Evolutionary conservation across 257 asterid genomes (phyloP), one percentile per base, ranked within the genome.

Genomic region (Solanum chmielewskii): DNA sequence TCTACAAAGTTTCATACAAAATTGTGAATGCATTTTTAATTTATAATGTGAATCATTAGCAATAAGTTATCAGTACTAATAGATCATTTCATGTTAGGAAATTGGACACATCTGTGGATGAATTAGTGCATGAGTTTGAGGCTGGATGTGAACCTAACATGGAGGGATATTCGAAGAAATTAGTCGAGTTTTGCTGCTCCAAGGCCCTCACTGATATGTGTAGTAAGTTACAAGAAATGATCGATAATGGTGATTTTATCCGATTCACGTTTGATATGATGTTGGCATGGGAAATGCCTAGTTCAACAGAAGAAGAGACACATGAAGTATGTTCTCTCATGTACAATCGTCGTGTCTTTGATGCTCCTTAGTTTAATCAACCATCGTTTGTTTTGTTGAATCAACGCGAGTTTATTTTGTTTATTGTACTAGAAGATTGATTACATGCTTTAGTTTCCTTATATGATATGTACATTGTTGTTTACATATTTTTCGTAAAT

Each of bases 261-360:
- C 95, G 97, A n/a, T 92, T 93, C 92, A 94, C 98, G 3, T 95
- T 95, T 11, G 95, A 96, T 88, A 94, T 95, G 98, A 96, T 96
- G 98, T 93, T 94, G 45, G 99, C 99, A 78, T 96, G 98, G 99
- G 96, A 96, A 86, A 88, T 20, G 82, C 97, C 98, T 8, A 91
- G 86, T 89, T 88, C 92, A 4, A 66, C 82, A 13, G 93, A 92
- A 2, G 94, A 94, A 91, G 92, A 92, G 89, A 90, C 94, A 9
- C 86, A 73, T 47, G 35, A 35, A 18, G 98, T 95, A 56, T 1
- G 64, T 56, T 56, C 2, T 56, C 25, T 49, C 7, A 37, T 52
- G n/a, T 18, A 52, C 56, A 41, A 6, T 52, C 18, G 2, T 33
- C 14, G 7, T 10, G 14, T 35, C 15, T 11, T 21, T 21, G 12